These are phyloP conservation scores for Cladophialophora exuberans DNA, from an alignment of 2,329 filamentous ascomycete genomes.

Conservation along the genomic window DNA sequence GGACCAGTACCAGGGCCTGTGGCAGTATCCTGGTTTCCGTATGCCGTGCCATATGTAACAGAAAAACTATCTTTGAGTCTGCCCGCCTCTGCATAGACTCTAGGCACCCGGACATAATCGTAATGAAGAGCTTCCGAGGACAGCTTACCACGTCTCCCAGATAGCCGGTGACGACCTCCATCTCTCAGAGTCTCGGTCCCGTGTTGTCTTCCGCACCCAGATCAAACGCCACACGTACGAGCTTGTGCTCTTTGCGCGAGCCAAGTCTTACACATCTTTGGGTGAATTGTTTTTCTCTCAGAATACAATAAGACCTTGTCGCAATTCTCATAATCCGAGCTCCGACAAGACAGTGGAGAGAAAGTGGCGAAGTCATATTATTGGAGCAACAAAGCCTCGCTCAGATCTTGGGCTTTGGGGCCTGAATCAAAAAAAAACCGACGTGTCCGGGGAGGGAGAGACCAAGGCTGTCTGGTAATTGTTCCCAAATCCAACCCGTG, in stretches of 20 bases:
- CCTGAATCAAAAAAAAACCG: slow-evolving; percentile 11
- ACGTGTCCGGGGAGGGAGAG: neutral
- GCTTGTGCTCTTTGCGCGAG: neutral
- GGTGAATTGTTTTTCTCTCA: neutral
- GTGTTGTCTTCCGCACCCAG: neutral
- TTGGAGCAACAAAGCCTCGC: slow-evolving; percentile 16
- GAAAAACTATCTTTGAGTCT: neutral
- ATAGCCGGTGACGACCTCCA: neutral
- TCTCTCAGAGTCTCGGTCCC: slow-evolving; percentile 1
- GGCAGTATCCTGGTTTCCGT: neutral
- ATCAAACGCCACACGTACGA: slow-evolving; percentile 3
- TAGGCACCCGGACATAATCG: neutral
- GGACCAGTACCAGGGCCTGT: neutral
- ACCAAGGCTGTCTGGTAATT: slow-evolving; percentile 6
- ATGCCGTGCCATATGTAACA: neutral
- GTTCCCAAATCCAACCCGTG: slow-evolving; percentile 12
- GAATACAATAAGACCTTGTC: neutral
- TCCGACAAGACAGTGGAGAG: neutral
- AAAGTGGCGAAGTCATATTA: slow-evolving; percentile 7
- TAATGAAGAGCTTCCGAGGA: neutral
- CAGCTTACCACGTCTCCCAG: slow-evolving; percentile 5
- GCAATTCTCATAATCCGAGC: slow-evolving; percentile 7
- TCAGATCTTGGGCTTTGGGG: slow-evolving; percentile 7
- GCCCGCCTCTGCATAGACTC: neutral
- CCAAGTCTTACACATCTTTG: neutral